Base-by-base conservation (phyloP, 202 grass and related monocot genomes). In the Alloteropsis angusta region DNA sequence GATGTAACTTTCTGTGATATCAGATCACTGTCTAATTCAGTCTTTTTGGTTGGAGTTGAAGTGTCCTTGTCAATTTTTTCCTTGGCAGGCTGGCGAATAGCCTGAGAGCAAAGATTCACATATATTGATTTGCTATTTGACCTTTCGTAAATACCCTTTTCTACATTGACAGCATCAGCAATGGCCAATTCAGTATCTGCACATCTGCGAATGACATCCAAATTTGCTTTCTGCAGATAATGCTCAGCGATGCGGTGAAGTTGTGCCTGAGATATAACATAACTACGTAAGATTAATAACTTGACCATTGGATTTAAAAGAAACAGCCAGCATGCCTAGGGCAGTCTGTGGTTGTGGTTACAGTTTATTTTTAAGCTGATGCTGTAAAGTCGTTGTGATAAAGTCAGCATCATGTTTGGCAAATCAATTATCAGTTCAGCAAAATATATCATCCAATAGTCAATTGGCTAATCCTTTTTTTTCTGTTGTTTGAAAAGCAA, bases 101-200 rank as follows among this genome's bases (percentile, higher is more conserved):
- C 79, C 76, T 93, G 92, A n/a, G 92, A 92, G 87, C 92, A 85
- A 62, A 98, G 89, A 82, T 95, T 98, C 34, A 93, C 58, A 84
- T 98, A 95, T 80, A 98, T 82, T 74, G 84, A 85, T 85, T 98
- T 98, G 71, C 86, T 98, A 59, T 74, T 95, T 52, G 96, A 95
- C 68, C 82, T 92, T 59, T 90, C 86, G 3, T 72, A 84, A 79
- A 95, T 90, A 55, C 88, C 89, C 58, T 87, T 87, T 91, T 98
- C 96, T 72, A 98, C 71, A 68, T 98, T 95, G 68, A 98, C 68
- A 83, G 92, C 89, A 90, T 98, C 96, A 74, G 85, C 96, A 59
- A 98, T 88, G 78, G 96, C 96, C 52, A 98, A 92, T 85, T 98
- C 96, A 77, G 88, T 94, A 83, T 87, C 91, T 71, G 96, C 96